Evolutionary conservation across 2,329 filamentous ascomycete genomes (phyloP), one percentile per base, ranked within the genome.

Genomic region (Fusarium duplospermum): DNA sequence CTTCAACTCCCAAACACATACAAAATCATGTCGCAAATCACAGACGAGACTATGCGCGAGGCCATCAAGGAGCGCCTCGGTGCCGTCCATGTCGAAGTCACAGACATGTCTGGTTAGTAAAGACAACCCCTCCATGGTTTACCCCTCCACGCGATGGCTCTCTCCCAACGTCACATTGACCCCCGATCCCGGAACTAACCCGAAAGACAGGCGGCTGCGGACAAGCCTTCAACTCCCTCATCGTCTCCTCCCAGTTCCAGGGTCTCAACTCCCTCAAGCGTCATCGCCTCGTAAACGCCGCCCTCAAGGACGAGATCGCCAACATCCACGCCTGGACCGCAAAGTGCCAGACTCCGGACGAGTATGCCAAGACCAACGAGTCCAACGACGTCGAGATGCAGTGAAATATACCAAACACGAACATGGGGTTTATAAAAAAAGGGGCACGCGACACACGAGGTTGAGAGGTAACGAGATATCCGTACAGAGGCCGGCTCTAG

Each of bases 301-400:
- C 91, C 6, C 87, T 98, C 77, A 96, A 95, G 85, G 89, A 92
- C 56, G 95, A 98, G 85, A 97, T 98, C 81, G 93, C 94, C 18
- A 90, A 89, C 74, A 97, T 98, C 77, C 95, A 98, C 86, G 95
- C 95, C 42, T 98, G 95, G 95, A 97, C 94, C 65, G 94, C 95
- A 31, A 97, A 95, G 84, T 98, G 95, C 82, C 93, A 95, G 85
- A 98, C 95, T 10, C 94, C 94, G 0, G 94, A 95, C 79, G 94
- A 98, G 86, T 97, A 93, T 91, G 90, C 94, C 84, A 82, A 80
- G 77, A 83, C 82, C 27, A 71, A 59, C 29, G 67, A 62, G 31
- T 64, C 74, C 33, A 64, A 45, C 57, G 67, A 76, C 27, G 60
- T 70, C 35, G 62, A 66, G 58, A 69, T 68, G 58, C 58, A 66